Conservation (phyloP, 139 green algal genomes). For the Zygnema circumcarinatum region DNA sequence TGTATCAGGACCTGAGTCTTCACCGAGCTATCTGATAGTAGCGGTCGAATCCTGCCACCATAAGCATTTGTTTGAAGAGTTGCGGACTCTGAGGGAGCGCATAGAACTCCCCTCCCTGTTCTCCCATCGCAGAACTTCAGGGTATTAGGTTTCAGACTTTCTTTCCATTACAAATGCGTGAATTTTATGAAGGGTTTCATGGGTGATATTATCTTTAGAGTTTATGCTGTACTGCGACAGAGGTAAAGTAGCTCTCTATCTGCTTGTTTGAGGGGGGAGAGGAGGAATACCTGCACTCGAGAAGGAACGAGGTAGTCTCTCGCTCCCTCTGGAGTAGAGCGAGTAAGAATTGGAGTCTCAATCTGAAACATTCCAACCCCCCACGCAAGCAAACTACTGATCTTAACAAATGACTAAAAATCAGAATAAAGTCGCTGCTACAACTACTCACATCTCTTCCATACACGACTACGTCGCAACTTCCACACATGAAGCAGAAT, state of each 20-base stretch:
- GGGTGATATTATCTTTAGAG: not conserved
- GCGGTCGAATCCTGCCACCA: constrained; percentile 91
- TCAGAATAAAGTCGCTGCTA: too few relatives aligned
- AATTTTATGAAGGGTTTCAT: not conserved
- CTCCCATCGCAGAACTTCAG: too few relatives aligned
- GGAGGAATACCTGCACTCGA: constrained; percentile 37
- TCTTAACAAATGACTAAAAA: too few relatives aligned
- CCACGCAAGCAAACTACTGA: too few relatives aligned
- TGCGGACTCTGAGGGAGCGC: constrained; percentile 96
- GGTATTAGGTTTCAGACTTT: too few relatives aligned
- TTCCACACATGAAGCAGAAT: too few relatives aligned
- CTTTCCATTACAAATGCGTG: too few relatives aligned
- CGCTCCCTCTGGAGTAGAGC: constrained; percentile 94
- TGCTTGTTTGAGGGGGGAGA: not conserved
- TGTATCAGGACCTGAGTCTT: too few relatives aligned
- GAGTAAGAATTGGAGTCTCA: constrained; percentile 96
- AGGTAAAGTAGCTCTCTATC: not conserved
- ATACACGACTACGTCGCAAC: too few relatives aligned
- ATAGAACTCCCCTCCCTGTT: constrained; percentile 80
- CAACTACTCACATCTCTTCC: too few relatives aligned
- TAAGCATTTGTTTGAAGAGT: constrained; percentile 99
- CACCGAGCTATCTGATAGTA: constrained; percentile 90
- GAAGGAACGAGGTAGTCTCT: constrained; percentile 94
- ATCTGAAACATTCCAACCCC: constrained; percentile 21
- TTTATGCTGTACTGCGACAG: not conserved